A percentile compares a stretch with the other conserved stretches of the same genome.
phyloP scores from a whole-genome alignment of 2,329 filamentous ascomycete species.

The Botryotinia convoluta region DNA sequence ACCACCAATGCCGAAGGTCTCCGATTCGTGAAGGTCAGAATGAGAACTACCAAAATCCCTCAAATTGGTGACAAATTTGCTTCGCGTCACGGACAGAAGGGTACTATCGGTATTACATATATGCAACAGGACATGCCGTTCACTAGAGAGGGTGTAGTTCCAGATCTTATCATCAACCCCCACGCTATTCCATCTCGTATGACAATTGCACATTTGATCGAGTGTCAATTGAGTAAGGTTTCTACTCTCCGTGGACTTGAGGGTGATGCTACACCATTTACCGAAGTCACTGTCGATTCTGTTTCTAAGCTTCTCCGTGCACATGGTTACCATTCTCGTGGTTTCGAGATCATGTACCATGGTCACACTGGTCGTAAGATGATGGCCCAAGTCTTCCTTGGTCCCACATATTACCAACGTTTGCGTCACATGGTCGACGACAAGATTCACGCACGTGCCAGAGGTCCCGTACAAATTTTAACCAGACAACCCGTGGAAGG shows the following conservation, averaged over 20 bases:
- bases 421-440: slow-evolving; percentile 99
- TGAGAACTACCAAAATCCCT: slow-evolving; percentile 94
- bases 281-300: slow-evolving; percentile 92
- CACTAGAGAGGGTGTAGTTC: slow-evolving; percentile 82
- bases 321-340: slow-evolving; percentile 93
- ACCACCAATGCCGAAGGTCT: slow-evolving; percentile 94
- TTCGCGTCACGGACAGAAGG: slow-evolving; percentile 98
- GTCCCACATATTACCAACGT: slow-evolving; percentile 98
- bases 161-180: slow-evolving; percentile 97
- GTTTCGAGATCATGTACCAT: slow-evolving; percentile 98
- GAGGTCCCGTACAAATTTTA: slow-evolving; percentile 94
- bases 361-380: slow-evolving; percentile 95
- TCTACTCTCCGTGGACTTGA: slow-evolving; percentile 90
- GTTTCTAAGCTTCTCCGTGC: slow-evolving; percentile 82
- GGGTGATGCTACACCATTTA: slow-evolving; percentile 96
- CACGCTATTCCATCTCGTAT: slow-evolving; percentile 99
- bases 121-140: slow-evolving; percentile 99
- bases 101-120: slow-evolving; percentile 98
- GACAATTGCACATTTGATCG: slow-evolving; percentile 99
- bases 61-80: slow-evolving; percentile 99
- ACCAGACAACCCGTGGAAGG: slow-evolving; percentile 96
- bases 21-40: slow-evolving; percentile 95
- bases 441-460: slow-evolving; percentile 98
- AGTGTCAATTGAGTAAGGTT: slow-evolving; percentile 96
- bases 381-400: slow-evolving; percentile 91